Evolutionary conservation across 805 yeast species (phyloP), one percentile per base, ranked within the genome.

Genomic region (Brettanomyces custersianus): DNA sequence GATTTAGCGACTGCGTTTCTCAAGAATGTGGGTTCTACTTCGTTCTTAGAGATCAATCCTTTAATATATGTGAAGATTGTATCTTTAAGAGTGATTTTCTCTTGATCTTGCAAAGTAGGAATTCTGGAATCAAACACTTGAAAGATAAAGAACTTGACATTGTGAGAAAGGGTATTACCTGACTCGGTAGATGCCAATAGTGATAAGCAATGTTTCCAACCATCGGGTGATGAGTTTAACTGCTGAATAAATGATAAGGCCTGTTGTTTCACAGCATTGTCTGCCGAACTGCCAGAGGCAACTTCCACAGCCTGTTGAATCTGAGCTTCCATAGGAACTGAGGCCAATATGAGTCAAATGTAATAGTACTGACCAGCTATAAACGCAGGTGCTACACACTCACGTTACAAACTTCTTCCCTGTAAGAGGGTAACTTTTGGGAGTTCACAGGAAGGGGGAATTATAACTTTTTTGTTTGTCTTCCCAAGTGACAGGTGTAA

Each of bases 301-400:
- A 86, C 75, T 43, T 74, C 78, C 33, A 88, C 92, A 29, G 95
- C 96, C 61, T 85, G 92, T 56, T 74, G 85, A 49, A 88, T 80
- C 65, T 87, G 94, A 44, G 50, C 31, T 33, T 60, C 64, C 64
- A 60, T 59, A 17, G 20, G n/a, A 19, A 31, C 25, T 31, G n/a
- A n/a, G n/a, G n/a, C n/a, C n/a, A n/a, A n/a, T n/a, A n/a, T n/a
- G n/a, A n/a, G n/a, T n/a, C n/a, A n/a, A n/a, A n/a, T n/a, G n/a
- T n/a, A n/a, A n/a, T n/a, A n/a, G n/a, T n/a, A n/a, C n/a, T n/a
- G n/a, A n/a, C n/a, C n/a, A n/a, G n/a, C n/a, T n/a, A n/a, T n/a
- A n/a, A n/a, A n/a, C n/a, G n/a, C n/a, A n/a, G n/a, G n/a, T n/a
- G n/a, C n/a, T n/a, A n/a, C n/a, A n/a, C n/a, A n/a, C n/a, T n/a